Base-by-base conservation (phyloP, 139 green algal genomes). In the Chlamydomonas incerta region DNA sequence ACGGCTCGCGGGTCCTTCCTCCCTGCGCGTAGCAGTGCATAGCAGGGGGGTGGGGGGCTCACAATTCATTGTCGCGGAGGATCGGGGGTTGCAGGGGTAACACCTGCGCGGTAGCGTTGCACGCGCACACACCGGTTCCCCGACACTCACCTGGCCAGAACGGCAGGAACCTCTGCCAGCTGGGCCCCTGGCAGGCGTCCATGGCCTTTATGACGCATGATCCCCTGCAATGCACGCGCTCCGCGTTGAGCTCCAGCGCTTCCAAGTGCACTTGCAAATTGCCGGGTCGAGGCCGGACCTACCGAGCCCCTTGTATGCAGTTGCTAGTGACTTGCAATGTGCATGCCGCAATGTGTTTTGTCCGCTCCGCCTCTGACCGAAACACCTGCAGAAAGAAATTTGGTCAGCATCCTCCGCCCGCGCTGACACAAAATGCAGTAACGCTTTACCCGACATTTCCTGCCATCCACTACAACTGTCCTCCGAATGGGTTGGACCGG, bases 141-240 rank as follows among this genome's bases (percentile, higher is more conserved):
- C n/a, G 24, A 20, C 9, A 21, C 63, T 21, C 26, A 76, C 73
- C 63, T 66, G 73, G 68, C 20, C 50, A 28, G 47, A 82, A 72
- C 3, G 65, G 55, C 35, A 88, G 74, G 68, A 75, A 85, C 2
- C 74, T 55, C 21, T 69, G 66, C 66, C 67, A 74, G 0, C 37
- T 23, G 11, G 74, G 74, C 2, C 63, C 63, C 4, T 67, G 55
- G 70, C 85, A 89, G 24, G 50, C n/a, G 70, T 89, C 85, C 46
- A 89, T 76, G n/a, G 85, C 75, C 29, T 50, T 58, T 23, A 89
- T 31, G 2, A 75, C 82, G 58, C 85, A 89, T 0, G 67, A 24
- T 13, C 20, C 50, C 58, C 85, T 89, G 85, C n/a, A 24, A 21
- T 26, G 1, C 1, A 50, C 8, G 41, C 41, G n/a, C n/a, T n/a